Conservation (phyloP, 345 rosid genomes). For the Bretschneidera sinensis region DNA sequence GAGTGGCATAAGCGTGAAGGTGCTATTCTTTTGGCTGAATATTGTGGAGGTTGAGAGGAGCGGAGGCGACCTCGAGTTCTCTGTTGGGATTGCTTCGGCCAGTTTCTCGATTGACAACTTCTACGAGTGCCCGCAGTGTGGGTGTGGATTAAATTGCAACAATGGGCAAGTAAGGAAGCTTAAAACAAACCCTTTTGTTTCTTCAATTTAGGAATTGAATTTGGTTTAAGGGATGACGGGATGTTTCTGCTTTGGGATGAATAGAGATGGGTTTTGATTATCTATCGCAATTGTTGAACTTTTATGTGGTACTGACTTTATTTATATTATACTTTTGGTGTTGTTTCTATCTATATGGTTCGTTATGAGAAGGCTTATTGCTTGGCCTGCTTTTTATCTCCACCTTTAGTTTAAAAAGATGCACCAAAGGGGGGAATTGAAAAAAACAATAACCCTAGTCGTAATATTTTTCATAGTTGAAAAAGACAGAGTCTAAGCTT, state of each 20-base stretch:
- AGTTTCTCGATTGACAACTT: conserved; percentile 68
- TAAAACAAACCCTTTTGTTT: conserved; percentile 38
- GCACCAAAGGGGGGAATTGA: too few species aligned
- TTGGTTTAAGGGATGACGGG: background rate
- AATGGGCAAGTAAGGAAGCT: conserved; percentile 31
- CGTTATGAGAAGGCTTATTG: background rate
- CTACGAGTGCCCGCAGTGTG: conserved; percentile 86
- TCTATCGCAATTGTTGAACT: conserved; percentile 9
- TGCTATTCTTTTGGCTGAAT: conserved; percentile 81
- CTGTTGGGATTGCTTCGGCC: conserved; percentile 93
- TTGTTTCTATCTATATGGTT: conserved; percentile 1
- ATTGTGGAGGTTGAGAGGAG: conserved; percentile 75
- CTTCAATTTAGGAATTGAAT: conserved; percentile 40
- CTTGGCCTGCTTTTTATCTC: background rate
- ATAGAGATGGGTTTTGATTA: background rate
- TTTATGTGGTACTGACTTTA: background rate
- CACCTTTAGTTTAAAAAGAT: too few species aligned
- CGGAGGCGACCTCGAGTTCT: conserved; percentile 62
- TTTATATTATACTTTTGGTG: background rate
- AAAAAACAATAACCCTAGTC: too few species aligned
- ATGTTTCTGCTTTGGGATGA: conserved; percentile 1
- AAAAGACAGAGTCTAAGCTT: too few species aligned
- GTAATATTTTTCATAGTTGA: too few species aligned
- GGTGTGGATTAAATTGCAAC: conserved; percentile 77
- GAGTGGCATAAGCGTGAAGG: conserved; percentile 83